phyloP scores from a whole-genome alignment of 2,329 filamentous ascomycete genomes.

The Onygena corvina region DNA sequence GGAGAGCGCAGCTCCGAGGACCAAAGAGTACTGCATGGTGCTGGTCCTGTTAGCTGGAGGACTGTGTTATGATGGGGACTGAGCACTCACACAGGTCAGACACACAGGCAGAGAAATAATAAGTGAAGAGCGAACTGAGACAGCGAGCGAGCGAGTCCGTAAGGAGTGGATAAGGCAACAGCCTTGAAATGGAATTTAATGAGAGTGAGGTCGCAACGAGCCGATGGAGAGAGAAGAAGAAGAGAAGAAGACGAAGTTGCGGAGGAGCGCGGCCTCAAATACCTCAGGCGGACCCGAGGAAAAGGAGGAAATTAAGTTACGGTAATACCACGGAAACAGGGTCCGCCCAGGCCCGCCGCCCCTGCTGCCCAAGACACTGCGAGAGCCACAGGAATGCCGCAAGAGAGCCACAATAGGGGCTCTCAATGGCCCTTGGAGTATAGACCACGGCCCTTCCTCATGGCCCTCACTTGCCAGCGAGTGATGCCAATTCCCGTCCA shows the following conservation, averaged over 20 bases:
- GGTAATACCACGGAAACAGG: not conserved
- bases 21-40: conserved; percentile 14
- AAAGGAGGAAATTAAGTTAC: not conserved
- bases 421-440: too few species aligned
- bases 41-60: not conserved
- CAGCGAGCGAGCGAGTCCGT: not conserved
- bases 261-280: not conserved
- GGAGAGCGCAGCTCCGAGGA: conserved; percentile 14
- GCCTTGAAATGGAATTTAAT: conserved; percentile 3
- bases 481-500: too few species aligned
- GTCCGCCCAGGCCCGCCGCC: too few species aligned
- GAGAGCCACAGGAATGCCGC: too few species aligned
- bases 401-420: too few species aligned
- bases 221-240: not conserved
- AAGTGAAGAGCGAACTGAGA: not conserved
- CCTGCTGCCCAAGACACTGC: too few species aligned
- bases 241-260: not conserved
- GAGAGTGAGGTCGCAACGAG: not conserved
- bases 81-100: not conserved
- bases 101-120: not conserved
- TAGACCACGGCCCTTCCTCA: too few species aligned
- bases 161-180: not conserved
- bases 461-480: too few species aligned
- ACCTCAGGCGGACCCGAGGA: not conserved
- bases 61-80: not conserved